Evolutionary conservation across 2,329 filamentous ascomycete genomes (phyloP), one percentile per base, ranked within the genome.

Genomic region (Diatrype stigma): DNA sequence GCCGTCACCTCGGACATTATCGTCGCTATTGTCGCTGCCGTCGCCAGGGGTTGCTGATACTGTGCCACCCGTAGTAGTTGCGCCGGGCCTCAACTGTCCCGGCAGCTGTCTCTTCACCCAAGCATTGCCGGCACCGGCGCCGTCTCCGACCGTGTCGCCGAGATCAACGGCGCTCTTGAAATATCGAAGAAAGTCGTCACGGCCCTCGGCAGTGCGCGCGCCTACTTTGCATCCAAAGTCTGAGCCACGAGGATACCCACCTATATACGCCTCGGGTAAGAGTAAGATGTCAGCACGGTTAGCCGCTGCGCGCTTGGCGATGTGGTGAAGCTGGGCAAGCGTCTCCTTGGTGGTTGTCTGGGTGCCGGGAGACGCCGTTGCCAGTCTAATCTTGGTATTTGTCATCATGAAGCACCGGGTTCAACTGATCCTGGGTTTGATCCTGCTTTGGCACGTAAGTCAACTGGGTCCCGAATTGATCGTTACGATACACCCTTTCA

Each of bases 191-290:
- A 86, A 96, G 62, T 95, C 90, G 23, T 96, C 90, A 17, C 91
- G 81, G 4, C 91, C 92, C 46, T 77, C 88, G 2, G 79, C 73
- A 0, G 80, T 78, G 35, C 92, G 84, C 16, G 78, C 76, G 3
- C 92, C 92, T 6, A 96, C 77, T 2, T 81, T 78, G 45, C 84
- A 84, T 4, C 91, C 91, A 63, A 96, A 96, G 47, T 76, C 75
- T 55, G 85, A 86, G 17, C 87, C 90, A 11, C 92, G 86, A 17
- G 93, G 93, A 66, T 96, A 96, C 1, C 92, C 93, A 45, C 93
- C 93, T 2, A 96, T 79, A 65, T 90, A 96, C 21, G 92, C 92
- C 73, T 97, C 92, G 0, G 93, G 93, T 54, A 96, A 92, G 48
- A 96, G 82, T 26, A 96, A 77, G 46, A 96, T 77, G 66, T 94